These are phyloP conservation scores for Scopulariopsis brevicaulis DNA, from an alignment of 2,329 filamentous ascomycete species.

Conservation along the genomic window DNA sequence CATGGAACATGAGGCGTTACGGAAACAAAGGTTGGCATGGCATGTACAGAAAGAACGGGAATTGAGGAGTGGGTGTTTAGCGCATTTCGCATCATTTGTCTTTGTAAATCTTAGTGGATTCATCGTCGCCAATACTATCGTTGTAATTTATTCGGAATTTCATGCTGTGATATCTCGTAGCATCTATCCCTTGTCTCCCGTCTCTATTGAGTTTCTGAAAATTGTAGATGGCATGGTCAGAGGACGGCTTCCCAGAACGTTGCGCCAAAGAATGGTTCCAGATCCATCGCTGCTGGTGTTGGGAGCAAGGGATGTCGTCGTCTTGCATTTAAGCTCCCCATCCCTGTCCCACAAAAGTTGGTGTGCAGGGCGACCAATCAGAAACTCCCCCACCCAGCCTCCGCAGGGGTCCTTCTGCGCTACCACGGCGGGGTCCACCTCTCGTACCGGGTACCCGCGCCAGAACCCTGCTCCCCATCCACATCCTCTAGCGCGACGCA, in stretches of 20 bases:
- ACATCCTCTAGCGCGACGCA: too few relatives aligned
- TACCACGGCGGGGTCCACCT: not conserved
- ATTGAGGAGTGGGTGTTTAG: not conserved
- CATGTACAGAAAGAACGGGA: not conserved
- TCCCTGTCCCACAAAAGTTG: not conserved
- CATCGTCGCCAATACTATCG: too few relatives aligned
- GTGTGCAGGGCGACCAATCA: not conserved
- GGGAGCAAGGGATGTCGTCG: not conserved
- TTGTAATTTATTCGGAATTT: too few relatives aligned
- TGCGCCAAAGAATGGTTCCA: too few relatives aligned
- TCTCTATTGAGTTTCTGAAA: too few relatives aligned
- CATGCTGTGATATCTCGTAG: too few relatives aligned
- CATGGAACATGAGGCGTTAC: not conserved
- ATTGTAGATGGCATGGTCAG: too few relatives aligned
- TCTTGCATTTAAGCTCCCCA: not conserved
- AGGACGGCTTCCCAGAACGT: too few relatives aligned
- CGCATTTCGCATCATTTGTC: not conserved
- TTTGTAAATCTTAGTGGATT: not conserved
- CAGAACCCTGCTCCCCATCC: too few relatives aligned
- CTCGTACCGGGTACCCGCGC: not conserved
- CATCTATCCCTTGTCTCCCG: too few relatives aligned
- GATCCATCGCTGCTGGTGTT: not conserved
- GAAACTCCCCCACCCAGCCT: not conserved
- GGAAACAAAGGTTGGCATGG: not conserved
- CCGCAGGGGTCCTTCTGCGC: not conserved